These are phyloP conservation scores for Phytopythium sindhum DNA, from an alignment of 352 stramenopile genomes.

Conservation along the genomic window DNA sequence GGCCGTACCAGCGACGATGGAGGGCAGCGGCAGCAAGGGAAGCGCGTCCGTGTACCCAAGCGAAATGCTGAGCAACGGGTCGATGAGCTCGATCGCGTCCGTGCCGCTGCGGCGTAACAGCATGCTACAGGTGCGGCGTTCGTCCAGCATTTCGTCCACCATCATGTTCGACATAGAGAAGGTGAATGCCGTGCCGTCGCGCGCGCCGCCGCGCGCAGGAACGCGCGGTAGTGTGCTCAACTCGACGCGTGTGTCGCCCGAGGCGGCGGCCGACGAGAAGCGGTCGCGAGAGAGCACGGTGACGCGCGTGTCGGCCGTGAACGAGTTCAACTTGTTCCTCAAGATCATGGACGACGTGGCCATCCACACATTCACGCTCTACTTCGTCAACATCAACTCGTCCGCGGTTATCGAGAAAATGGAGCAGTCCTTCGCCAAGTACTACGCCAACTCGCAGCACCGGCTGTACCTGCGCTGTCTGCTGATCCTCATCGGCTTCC, in stretches of 20 bases:
- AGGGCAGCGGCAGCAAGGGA: slow-evolving; percentile 4
- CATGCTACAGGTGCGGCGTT: slow-evolving; percentile 34
- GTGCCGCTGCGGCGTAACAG: slow-evolving; percentile 23
- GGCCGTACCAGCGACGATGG: background rate
- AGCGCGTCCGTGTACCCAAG: slow-evolving; percentile 24
- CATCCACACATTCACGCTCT: slow-evolving; percentile 75
- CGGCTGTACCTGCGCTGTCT: slow-evolving; percentile 61
- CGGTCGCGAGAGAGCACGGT: slow-evolving; percentile 49
- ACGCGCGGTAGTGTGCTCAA: slow-evolving; percentile 16
- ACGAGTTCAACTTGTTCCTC: slow-evolving; percentile 73
- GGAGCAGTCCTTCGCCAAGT: slow-evolving; percentile 74
- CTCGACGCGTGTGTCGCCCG: slow-evolving; percentile 31
- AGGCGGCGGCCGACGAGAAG: slow-evolving; percentile 23
- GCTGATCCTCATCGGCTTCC: slow-evolving; percentile 59
- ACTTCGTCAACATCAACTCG: slow-evolving; percentile 80
- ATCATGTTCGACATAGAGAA: slow-evolving; percentile 26
- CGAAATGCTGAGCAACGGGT: slow-evolving; percentile 29
- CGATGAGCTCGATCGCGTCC: slow-evolving; percentile 20
- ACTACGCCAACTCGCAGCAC: slow-evolving; percentile 71
- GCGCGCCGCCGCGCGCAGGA: background rate
- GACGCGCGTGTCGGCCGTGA: slow-evolving; percentile 49
- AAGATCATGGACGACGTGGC: slow-evolving; percentile 82
- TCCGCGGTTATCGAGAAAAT: slow-evolving; percentile 68
- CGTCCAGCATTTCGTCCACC: slow-evolving; percentile 39
- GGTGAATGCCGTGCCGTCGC: slow-evolving; percentile 18